Percentiles rank a stretch among this genome's conserved stretches.
phyloP scores from a whole-genome alignment of 2,329 filamentous ascomycete genomes.

The Hypoxylon sp. region DNA sequence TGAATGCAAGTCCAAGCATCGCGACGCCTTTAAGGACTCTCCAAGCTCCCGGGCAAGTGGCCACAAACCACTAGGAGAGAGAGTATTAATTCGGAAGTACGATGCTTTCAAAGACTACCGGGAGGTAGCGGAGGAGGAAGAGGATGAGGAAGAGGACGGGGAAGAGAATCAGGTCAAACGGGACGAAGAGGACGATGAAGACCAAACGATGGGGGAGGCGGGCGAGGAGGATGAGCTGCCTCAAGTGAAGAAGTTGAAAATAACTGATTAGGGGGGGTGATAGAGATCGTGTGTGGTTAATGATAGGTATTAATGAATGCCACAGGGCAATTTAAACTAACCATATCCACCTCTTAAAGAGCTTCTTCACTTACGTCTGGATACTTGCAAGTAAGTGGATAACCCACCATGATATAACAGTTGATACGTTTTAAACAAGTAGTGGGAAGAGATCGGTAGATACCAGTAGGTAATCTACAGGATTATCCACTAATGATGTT shows the following conservation, averaged over 20 bases:
- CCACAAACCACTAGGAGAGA: not conserved
- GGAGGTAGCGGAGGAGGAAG: not conserved
- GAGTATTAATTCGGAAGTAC: constrained; percentile 2
- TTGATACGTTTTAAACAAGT: too few relatives aligned
- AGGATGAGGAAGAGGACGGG: not conserved
- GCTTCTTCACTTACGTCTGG: too few relatives aligned
- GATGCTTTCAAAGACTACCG: constrained; percentile 11
- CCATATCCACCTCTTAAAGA: too few relatives aligned
- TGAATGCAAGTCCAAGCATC: constrained; percentile 9
- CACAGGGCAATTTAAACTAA: too few relatives aligned
- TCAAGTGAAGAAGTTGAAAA: not conserved
- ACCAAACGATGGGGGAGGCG: not conserved
- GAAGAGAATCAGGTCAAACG: not conserved
- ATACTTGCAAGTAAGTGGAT: too few relatives aligned
- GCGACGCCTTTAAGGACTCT: constrained; percentile 6
- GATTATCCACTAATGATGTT: too few relatives aligned
- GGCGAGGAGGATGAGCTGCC: not conserved
- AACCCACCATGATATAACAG: too few relatives aligned
- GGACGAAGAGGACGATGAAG: not conserved
- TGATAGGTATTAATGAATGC: too few relatives aligned
- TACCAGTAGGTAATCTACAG: too few relatives aligned
- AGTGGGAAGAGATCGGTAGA: too few relatives aligned
- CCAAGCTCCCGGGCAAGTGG: not conserved
- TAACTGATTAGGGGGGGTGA: not conserved
- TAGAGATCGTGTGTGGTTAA: too few relatives aligned